Evolutionary conservation across 148 eudicot species (phyloP).

Genomic region (Agrostemma githago): DNA sequence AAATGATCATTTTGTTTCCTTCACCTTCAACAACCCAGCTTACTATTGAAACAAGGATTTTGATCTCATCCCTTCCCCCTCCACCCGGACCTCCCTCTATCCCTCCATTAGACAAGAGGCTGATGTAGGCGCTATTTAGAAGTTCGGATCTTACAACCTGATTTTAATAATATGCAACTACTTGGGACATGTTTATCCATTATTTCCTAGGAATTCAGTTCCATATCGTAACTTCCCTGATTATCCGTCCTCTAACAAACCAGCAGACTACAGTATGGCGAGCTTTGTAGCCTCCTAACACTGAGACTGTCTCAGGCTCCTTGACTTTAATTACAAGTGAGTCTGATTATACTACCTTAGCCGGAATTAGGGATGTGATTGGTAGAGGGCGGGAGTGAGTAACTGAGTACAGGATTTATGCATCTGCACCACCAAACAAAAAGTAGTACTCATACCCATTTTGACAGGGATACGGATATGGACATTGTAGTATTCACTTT

Average conservation of each 20-base stretch:
- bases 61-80: not conserved
- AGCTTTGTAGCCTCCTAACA: not conserved
- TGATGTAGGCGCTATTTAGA: not conserved
- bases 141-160: not conserved
- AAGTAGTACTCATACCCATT: too few species aligned
- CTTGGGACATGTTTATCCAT: not conserved
- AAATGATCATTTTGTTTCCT: not conserved
- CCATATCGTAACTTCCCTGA: not conserved
- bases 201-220: not conserved
- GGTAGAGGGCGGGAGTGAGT: too few species aligned
- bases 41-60: not conserved
- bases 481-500: too few species aligned
- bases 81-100: not conserved
- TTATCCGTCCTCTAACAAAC: not conserved
- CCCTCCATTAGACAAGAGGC: not conserved
- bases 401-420: too few species aligned
- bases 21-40: not conserved
- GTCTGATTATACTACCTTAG: too few species aligned
- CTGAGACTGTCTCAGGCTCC: not conserved
- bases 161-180: not conserved
- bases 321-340: too few species aligned
- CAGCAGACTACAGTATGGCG: not conserved
- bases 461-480: too few species aligned
- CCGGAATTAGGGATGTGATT: too few species aligned
- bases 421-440: too few species aligned